These are phyloP conservation scores for Parastagonospora avenae DNA, from an alignment of 2,329 filamentous ascomycete species.

Conservation along the genomic window DNA sequence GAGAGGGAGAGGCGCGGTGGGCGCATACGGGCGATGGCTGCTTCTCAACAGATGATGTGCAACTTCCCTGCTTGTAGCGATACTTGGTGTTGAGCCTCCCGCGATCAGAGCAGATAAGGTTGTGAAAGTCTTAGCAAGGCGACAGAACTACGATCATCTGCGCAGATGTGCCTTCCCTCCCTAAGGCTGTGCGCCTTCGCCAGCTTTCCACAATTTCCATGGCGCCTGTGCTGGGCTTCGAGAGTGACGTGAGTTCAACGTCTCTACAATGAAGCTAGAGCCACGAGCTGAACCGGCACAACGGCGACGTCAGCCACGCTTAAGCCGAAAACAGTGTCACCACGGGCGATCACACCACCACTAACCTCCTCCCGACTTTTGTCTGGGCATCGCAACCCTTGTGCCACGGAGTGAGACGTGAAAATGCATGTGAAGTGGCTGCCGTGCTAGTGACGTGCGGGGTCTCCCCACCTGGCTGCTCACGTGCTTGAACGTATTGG, in stretches of 20 bases:
- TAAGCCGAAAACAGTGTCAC: constrained; percentile 9
- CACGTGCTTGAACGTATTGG: too few species aligned
- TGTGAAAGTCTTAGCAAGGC: not conserved
- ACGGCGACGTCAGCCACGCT: constrained; percentile 11
- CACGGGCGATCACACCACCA: constrained; percentile 11
- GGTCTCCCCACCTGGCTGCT: too few species aligned
- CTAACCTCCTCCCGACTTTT: not conserved
- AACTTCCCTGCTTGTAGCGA: constrained; percentile 16
- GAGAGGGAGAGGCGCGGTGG: constrained; percentile 6
- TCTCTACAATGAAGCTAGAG: constrained; percentile 1
- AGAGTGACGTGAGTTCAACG: constrained; percentile 12
- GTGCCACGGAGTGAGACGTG: too few species aligned
- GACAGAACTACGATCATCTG: not conserved
- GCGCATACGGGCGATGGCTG: constrained; percentile 6
- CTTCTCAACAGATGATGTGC: constrained; percentile 11
- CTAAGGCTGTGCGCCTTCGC: constrained; percentile 1
- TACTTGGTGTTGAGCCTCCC: constrained; percentile 3
- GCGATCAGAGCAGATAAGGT: not conserved
- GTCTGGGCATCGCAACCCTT: too few species aligned
- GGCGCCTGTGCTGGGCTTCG: not conserved
- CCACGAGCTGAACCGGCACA: constrained; percentile 3
- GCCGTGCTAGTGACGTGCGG: too few species aligned
- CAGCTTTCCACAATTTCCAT: constrained; percentile 5
- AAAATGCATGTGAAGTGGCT: not conserved
- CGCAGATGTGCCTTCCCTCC: constrained; percentile 8